Evolutionary conservation across 176 grass and related monocot genomes (phyloP), one percentile per base, ranked within the genome.

Genomic region (Tillandsia leiboldiana): DNA sequence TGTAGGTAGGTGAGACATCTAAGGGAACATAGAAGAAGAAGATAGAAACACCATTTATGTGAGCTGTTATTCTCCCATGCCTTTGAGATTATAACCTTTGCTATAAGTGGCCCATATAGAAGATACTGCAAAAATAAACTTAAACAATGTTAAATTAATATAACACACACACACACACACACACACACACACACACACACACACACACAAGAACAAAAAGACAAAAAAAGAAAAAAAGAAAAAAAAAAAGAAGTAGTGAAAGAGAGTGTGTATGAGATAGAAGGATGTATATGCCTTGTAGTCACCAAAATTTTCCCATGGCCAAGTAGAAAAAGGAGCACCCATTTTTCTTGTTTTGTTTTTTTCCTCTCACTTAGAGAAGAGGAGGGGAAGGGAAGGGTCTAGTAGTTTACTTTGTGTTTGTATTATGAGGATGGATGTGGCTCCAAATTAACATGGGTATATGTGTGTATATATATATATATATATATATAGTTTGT

Each of bases 241-340:
- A n/a, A n/a, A n/a, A n/a, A n/a, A n/a, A n/a, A n/a, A n/a, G n/a
- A n/a, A 8, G 23, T 42, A 42, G 33, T 42, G 33, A 42, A 42
- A 42, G 33, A 42, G 29, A 33, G 29, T 33, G 29, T 29, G 28
- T 33, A 6, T 33, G 29, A n/a, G 17, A 50, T 23, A 50, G 1
- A 12, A 4, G 12, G 9, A 12, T 7, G 26, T 20, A 12, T 10
- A 18, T 69, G 84, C 92, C 88, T 96, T 96, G 92, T 83, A 96
- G 9, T 63, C 42, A n/a, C 88, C 92, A 28, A 96, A 72, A 72
- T 87, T 84, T 1, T 96, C 85, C 88, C 92, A 96, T 12, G 92
- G 92, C 92, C 92, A 96, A 1, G 86, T 84, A 2, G 78, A 83
- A 53, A 96, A 63, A 26, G 85, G 73, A 22, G 83, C 72, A 62